phyloP scores from a whole-genome alignment of 2,329 filamentous ascomycete species.

The Scortechinia acanthostroma region DNA sequence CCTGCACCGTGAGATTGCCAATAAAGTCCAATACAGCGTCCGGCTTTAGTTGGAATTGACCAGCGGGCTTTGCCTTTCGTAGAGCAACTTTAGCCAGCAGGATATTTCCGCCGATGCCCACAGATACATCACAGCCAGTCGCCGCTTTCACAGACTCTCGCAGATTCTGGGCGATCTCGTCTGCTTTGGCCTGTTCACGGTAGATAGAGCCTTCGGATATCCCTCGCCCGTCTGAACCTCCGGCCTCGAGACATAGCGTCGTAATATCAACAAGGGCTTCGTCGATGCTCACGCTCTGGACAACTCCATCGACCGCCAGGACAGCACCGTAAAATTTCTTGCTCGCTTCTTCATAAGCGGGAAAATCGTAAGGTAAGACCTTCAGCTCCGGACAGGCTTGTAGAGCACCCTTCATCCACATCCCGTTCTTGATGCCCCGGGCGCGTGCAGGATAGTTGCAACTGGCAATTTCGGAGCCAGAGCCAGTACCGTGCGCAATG shows the following conservation, averaged over 20 bases:
- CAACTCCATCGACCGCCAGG: conserved; percentile 69
- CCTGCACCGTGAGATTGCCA: conserved; percentile 69
- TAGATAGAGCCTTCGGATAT: conserved; percentile 60
- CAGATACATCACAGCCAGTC: conserved; percentile 81
- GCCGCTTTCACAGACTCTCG: conserved; percentile 64
- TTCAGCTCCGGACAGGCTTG: conserved; percentile 80
- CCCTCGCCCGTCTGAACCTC: conserved; percentile 58
- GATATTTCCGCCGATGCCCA: conserved; percentile 88
- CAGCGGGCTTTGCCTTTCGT: conserved; percentile 86
- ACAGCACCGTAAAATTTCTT: conserved; percentile 80
- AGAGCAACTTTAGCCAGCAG: conserved; percentile 85
- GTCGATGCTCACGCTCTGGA: conserved; percentile 95
- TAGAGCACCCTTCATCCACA: conserved; percentile 95
- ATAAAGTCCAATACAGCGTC: conserved; percentile 74
- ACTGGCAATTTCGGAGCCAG: conserved; percentile 88
- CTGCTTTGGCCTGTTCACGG: conserved; percentile 72
- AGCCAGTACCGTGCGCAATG: conserved; percentile 79
- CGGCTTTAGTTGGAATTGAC: conserved; percentile 80
- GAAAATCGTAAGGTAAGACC: conserved; percentile 90
- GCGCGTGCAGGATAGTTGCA: conserved; percentile 89
- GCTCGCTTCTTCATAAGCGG: conserved; percentile 88
- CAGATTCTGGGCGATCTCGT: conserved; percentile 52
- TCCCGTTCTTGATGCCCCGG: conserved; percentile 89
- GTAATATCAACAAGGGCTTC: conserved; percentile 87
- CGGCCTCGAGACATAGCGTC: conserved; percentile 54